Evolutionary conservation across 495 filamentous ascomycete genomes (phyloP).

Genomic region (Penicillium daleae): DNA sequence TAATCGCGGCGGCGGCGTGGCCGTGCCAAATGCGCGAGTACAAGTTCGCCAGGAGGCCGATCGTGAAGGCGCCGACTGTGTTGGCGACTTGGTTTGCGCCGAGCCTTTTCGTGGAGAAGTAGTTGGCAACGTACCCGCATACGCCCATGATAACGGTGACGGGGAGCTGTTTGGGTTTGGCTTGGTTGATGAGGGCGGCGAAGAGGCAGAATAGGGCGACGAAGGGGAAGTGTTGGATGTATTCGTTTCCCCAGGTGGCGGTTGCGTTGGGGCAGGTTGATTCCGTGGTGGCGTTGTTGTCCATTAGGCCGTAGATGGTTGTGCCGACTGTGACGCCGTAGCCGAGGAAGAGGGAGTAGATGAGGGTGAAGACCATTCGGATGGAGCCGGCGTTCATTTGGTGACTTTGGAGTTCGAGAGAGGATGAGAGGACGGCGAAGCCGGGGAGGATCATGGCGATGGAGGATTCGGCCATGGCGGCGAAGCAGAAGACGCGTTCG

Average conservation of each 20-base stretch:
- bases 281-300: slow-evolving; percentile 68
- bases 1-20: slow-evolving; percentile 79
- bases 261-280: slow-evolving; percentile 57
- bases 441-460: slow-evolving; percentile 92
- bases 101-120: slow-evolving; percentile 70
- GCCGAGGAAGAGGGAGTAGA: slow-evolving; percentile 93
- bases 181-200: slow-evolving; percentile 82
- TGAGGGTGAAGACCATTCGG: slow-evolving; percentile 89
- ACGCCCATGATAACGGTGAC: slow-evolving; percentile 78
- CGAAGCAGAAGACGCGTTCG: slow-evolving; percentile 78
- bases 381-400: slow-evolving; percentile 87
- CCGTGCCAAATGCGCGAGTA: slow-evolving; percentile 80
- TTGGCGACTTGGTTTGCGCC: slow-evolving; percentile 75
- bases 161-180: slow-evolving; percentile 81
- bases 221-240: slow-evolving; percentile 53
- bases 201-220: slow-evolving; percentile 78
- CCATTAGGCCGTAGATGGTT: slow-evolving; percentile 80
- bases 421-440: slow-evolving; percentile 76
- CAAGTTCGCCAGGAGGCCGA: slow-evolving; percentile 82
- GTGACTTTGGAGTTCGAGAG: slow-evolving; percentile 81
- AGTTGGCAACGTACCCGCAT: slow-evolving; percentile 78
- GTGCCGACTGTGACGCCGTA: slow-evolving; percentile 95
- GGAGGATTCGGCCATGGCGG: slow-evolving; percentile 80
- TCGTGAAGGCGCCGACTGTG: slow-evolving; percentile 79
- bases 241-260: slow-evolving; percentile 39